Evolutionary conservation across 306 rosid genomes (phyloP), one percentile per base, ranked within the genome.

Genomic region (Castanopsis chinensis): DNA sequence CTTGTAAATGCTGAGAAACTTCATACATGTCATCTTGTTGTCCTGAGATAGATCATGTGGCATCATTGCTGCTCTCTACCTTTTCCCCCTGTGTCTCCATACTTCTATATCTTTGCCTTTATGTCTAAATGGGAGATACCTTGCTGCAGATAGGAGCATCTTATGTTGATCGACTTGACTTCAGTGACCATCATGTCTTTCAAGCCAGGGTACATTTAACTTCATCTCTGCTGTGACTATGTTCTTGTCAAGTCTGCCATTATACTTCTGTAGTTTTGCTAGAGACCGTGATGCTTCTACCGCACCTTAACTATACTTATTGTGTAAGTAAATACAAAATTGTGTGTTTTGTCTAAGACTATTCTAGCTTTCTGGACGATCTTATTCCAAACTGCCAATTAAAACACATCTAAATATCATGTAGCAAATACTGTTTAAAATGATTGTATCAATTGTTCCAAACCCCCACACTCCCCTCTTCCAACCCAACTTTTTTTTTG

Each of bases 161-260:
- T 76, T 78, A 82, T 84, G 93, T 92, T 75, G 95, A 89, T 80
- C 90, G 82, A 82, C 82, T 92, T 37, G 92, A 92, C 84, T 95
- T 90, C 87, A 90, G 89, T 73, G 99, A 95, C 82, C 99, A 95
- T 78, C 96, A 91, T 77, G 76, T 15, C 75, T 91, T 88, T 88
- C 83, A 85, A 84, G 51, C 74, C 78, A 82, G 21, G 96, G 99
- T 92, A 84, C 23, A 52, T 60, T 64, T 73, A 35, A 77, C 69
- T 80, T 60, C 51, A 57, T 68, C 51, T 68, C 51, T 35, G 72
- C 28, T 23, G 2, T 67, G 6, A 67, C 11, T 67, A 35, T 12
- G 21, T 21, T 68, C 72, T 35, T 68, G 72, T 19, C 52, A 19
- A 33, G 18, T 9, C 25, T 19, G 28, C 27, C 11, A 8, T 68